Percentiles rank a stretch among this genome's conserved stretches.
phyloP scores from a whole-genome alignment of 2,329 filamentous ascomycete species.

The Sclerotinia nivalis region DNA sequence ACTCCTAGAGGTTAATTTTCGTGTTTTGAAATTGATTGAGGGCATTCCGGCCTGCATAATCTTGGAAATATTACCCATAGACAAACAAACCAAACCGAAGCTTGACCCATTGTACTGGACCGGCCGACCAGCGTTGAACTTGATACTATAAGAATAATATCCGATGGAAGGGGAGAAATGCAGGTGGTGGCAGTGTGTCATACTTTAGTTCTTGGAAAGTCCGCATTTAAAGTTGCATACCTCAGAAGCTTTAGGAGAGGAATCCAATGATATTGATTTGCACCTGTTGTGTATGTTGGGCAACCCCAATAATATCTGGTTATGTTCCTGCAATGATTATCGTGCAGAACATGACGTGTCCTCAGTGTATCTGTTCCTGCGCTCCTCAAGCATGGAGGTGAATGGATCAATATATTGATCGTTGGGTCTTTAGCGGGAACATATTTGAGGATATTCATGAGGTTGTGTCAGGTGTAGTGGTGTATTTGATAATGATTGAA shows the following conservation, averaged over 20 bases:
- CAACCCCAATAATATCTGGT: background rate
- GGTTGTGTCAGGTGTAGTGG: background rate
- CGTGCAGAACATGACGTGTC: constrained; percentile 20
- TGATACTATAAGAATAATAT: background rate
- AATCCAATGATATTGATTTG: background rate
- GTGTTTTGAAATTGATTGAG: background rate
- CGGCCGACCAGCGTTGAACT: background rate
- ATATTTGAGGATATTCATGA: background rate
- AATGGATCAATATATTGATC: background rate
- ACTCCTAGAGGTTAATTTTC: background rate
- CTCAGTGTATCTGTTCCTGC: constrained; percentile 2
- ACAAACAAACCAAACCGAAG: background rate
- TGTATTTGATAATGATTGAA: constrained; percentile 9
- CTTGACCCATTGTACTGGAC: constrained; percentile 14
- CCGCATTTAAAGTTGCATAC: background rate
- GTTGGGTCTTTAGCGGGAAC: background rate
- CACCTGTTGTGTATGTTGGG: background rate
- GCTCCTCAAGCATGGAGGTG: constrained; percentile 3
- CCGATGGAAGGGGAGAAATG: background rate
- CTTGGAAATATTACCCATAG: background rate
- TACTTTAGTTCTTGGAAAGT: constrained; percentile 2
- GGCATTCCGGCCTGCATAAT: constrained; percentile 15
- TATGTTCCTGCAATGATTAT: constrained; percentile 17
- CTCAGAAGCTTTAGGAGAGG: background rate
- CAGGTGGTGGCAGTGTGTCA: background rate